Conservation (phyloP, 805 yeast genomes). For the Sugiyamaella chiloensis region DNA sequence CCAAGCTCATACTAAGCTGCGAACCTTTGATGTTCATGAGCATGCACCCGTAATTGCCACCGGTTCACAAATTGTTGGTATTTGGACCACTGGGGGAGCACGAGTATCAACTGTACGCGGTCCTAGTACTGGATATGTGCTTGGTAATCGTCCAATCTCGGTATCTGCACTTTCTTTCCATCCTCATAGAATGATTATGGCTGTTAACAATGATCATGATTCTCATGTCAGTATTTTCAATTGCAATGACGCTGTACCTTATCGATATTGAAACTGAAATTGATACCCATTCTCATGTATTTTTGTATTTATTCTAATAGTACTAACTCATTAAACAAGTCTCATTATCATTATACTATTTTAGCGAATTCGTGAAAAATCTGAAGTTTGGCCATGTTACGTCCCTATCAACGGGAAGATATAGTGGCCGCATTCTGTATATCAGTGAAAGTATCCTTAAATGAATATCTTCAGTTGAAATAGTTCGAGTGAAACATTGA, state of each 20-base stretch:
- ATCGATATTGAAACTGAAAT: background rate
- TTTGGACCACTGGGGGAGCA: conserved; percentile 87
- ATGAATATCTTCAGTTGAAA: too few species aligned
- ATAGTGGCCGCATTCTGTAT: too few species aligned
- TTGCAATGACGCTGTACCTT: conserved; percentile 5
- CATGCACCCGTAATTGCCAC: conserved; percentile 95
- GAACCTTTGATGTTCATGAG: conserved; percentile 82
- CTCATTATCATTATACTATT: too few species aligned
- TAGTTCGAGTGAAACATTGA: too few species aligned
- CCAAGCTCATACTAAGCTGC: conserved; percentile 51
- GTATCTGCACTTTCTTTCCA: conserved; percentile 73
- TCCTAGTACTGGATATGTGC: conserved; percentile 32
- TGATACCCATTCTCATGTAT: too few species aligned
- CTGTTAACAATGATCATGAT: conserved; percentile 78
- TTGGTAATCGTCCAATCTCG: conserved; percentile 40
- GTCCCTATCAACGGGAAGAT: too few species aligned
- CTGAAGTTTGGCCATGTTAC: too few species aligned
- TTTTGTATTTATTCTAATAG: conserved; percentile 1
- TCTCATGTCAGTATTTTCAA: conserved; percentile 46
- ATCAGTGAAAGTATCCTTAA: too few species aligned
- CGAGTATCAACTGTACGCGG: conserved; percentile 58
- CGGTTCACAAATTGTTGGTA: conserved; percentile 71
- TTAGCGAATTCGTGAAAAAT: too few species aligned
- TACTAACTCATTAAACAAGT: too few species aligned
- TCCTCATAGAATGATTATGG: conserved; percentile 93